Conservation (phyloP, 768 basidiomycete species). For the Boletus vinaceobasis region DNA sequence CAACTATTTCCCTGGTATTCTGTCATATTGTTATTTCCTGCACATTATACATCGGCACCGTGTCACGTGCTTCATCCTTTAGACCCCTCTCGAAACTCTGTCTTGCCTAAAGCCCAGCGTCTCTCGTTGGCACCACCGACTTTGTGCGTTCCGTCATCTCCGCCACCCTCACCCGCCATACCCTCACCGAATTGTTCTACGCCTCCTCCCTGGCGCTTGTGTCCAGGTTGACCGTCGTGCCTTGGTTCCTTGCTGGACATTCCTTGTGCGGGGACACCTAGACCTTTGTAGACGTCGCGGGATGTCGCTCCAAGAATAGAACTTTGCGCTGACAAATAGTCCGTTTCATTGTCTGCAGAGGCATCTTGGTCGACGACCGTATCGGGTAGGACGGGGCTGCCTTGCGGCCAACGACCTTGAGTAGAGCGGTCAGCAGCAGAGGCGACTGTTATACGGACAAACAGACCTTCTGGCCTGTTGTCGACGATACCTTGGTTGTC, state of each 20-base stretch:
- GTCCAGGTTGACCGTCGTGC: slow-evolving; percentile 32
- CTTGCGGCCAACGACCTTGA: slow-evolving; percentile 13
- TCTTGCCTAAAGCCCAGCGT: slow-evolving; percentile 4
- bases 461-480: slow-evolving; percentile 16
- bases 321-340: slow-evolving; percentile 12
- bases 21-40: not conserved
- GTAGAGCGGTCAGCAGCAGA: not conserved
- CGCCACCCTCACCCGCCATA: not conserved
- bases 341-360: slow-evolving; percentile 19
- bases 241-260: slow-evolving; percentile 35
- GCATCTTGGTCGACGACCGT: slow-evolving; percentile 33
- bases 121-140: slow-evolving; percentile 8
- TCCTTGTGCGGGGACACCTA: slow-evolving; percentile 31
- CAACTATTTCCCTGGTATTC: not conserved
- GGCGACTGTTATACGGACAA: not conserved
- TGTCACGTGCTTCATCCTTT: not conserved
- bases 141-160: not conserved
- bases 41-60: not conserved
- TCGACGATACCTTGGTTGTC: slow-evolving; percentile 21
- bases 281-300: slow-evolving; percentile 27
- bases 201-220: slow-evolving; percentile 26
- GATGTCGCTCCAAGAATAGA: slow-evolving; percentile 35
- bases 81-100: slow-evolving; percentile 1
- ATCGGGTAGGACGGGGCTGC: slow-evolving; percentile 22
- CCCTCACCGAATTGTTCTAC: slow-evolving; percentile 15